Evolutionary conservation across 305 asterid species (phyloP).

Genomic region (Striga hermonthica): DNA sequence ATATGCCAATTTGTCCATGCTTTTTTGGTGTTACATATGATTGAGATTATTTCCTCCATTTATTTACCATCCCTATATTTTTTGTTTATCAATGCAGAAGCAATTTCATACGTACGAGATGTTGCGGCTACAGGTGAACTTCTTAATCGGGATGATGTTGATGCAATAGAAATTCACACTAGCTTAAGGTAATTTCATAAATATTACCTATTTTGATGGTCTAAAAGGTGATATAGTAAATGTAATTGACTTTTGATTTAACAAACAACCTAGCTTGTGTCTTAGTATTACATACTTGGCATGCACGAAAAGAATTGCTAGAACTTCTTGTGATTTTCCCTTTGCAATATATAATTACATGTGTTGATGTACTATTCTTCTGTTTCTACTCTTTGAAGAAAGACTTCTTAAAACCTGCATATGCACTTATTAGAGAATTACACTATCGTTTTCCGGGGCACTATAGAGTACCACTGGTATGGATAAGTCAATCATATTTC

Average conservation of each 20-base stretch:
- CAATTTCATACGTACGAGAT: constrained; percentile 62
- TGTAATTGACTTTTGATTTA: neutral
- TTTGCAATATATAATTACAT: too few relatives aligned
- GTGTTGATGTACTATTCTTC: neutral
- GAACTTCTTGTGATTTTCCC: too few relatives aligned
- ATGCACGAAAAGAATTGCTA: neutral
- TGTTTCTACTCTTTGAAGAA: neutral
- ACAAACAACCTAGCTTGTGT: neutral
- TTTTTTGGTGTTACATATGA: constrained; percentile 9
- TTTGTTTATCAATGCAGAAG: constrained; percentile 42
- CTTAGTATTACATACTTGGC: neutral
- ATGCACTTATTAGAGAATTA: too few relatives aligned
- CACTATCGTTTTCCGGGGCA: neutral
- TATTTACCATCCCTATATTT: constrained; percentile 10
- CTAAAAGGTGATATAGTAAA: neutral
- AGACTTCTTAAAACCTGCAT: neutral
- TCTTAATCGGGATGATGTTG: constrained; percentile 55
- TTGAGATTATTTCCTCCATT: constrained; percentile 15
- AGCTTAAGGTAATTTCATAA: constrained; percentile 60
- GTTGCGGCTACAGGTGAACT: constrained; percentile 70
- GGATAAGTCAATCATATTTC: neutral
- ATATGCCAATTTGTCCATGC: neutral
- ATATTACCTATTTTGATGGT: neutral
- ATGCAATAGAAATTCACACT: constrained; percentile 89
- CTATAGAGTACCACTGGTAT: neutral